Evolutionary conservation across 2,329 filamentous ascomycete genomes (phyloP), one percentile per base, ranked within the genome.

Genomic region (Stagonosporopsis tanaceti): DNA sequence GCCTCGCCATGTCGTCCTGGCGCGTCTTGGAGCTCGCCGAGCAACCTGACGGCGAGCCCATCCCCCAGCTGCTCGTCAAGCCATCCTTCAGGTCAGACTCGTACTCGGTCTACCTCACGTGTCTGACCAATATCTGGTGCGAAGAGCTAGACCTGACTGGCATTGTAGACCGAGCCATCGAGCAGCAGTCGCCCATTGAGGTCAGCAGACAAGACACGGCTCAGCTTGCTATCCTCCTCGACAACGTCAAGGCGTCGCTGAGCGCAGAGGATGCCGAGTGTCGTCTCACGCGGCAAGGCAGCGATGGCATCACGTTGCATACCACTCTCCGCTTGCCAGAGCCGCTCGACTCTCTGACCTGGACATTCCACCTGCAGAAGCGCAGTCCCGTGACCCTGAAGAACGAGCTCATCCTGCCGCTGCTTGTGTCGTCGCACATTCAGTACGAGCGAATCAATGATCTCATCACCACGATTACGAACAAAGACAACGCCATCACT

Each of bases 71-170:
- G 7, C 80, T 93, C 32, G 80, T 90, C 40, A 89, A 89, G 59
- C 79, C 84, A 20, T 69, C 75, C 27, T 87, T 89, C 67, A 78
- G 78, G 5, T 48, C 78, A 15, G 76, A 81, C 44, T 83, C 85
- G 11, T 93, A 93, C 77, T 82, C 78, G 2, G 72, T 93, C 27
- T 82, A 85, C 56, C 71, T 94, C 37, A 92, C 89, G 2, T 91
- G 94, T 70, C 81, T 93, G 57, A 87, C 84, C 69, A 84, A 87
- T 63, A 79, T 93, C n/a, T 95, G 91, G 91, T 77, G 79, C 25
- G 90, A 93, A 75, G 80, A 74, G 8, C 77, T 93, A 22, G 83
- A 87, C 53, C 80, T 85, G 22, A 80, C 79, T n/a, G 81, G 79
- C 11, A 89, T 94, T 54, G 82, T 87, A 53, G 78, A 81, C 57